Conservation (phyloP, 1,284 basidiomycete genomes). For the Acaromyces ingoldii region DNA sequence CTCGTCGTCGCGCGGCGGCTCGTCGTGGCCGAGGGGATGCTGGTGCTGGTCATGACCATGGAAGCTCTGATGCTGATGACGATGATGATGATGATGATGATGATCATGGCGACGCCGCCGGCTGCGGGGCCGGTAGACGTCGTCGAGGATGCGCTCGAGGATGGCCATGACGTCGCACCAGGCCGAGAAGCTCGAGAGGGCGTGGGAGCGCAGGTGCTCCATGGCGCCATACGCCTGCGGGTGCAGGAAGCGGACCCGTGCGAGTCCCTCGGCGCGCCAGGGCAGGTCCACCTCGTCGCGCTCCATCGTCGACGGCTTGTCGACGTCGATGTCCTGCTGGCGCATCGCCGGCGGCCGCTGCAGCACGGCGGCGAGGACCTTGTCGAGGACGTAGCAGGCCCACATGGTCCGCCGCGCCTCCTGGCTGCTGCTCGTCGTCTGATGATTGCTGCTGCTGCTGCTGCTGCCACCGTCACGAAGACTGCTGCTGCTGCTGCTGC, state of each 20-base stretch:
- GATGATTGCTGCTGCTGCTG: too few species aligned
- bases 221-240: conserved; percentile 21
- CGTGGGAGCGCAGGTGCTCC: conserved; percentile 26
- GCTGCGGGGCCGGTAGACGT: conserved; percentile 23
- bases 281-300: conserved; percentile 25
- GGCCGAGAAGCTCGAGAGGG: conserved; percentile 25
- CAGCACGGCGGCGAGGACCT: conserved; percentile 30
- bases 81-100: too few species aligned
- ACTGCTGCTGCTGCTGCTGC: too few species aligned
- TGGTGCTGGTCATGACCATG: too few species aligned
- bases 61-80: too few species aligned
- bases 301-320: conserved; percentile 24
- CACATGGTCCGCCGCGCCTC: conserved; percentile 24
- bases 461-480: not conserved
- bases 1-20: too few species aligned
- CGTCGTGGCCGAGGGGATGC: too few species aligned
- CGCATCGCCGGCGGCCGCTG: conserved; percentile 27
- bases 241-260: conserved; percentile 15
- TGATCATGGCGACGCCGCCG: not conserved
- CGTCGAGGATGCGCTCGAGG: conserved; percentile 26
- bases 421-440: conserved; percentile 9
- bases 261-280: conserved; percentile 26
- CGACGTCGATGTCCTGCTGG: conserved; percentile 19
- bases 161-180: conserved; percentile 31
- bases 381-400: conserved; percentile 32